These are phyloP conservation scores for Phytophthora multivora DNA, from an alignment of 352 stramenopile species.

Conservation along the genomic window DNA sequence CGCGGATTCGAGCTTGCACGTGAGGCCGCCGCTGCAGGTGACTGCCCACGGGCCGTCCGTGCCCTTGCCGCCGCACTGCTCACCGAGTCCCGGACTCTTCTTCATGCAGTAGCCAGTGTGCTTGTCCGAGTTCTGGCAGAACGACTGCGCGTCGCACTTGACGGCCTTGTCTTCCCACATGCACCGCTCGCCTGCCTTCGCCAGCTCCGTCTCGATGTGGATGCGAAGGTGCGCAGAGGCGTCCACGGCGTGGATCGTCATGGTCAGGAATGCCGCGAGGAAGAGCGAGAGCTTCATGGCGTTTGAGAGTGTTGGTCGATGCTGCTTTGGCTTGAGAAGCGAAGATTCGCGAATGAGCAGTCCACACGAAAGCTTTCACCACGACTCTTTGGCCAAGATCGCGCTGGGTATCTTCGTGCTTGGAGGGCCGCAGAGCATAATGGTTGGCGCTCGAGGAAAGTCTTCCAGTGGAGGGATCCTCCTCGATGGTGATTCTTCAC, in stretches of 20 bases:
- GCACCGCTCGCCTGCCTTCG: not conserved
- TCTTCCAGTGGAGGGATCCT: too few relatives aligned
- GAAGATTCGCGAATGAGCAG: not conserved
- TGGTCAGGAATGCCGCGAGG: not conserved
- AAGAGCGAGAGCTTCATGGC: not conserved
- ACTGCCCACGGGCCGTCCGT: constrained; percentile 15
- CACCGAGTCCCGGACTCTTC: constrained; percentile 11
- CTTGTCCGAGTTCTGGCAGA: constrained; percentile 16
- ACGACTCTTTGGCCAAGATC: constrained; percentile 1
- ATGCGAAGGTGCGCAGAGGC: not conserved
- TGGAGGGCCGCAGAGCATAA: not conserved
- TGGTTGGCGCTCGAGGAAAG: not conserved
- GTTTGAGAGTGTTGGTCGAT: not conserved
- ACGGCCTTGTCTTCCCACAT: constrained; percentile 6
- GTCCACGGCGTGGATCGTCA: not conserved
- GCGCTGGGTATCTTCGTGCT: not conserved
- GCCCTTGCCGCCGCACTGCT: constrained; percentile 23
- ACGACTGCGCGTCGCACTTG: constrained; percentile 2
- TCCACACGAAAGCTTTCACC: not conserved
- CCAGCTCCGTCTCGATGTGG: not conserved
- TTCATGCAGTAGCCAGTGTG: constrained; percentile 22
- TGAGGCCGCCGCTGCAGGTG: constrained; percentile 4
- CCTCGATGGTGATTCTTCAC: too few relatives aligned
- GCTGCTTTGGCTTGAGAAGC: not conserved
- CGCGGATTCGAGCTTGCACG: not conserved